These are phyloP conservation scores for Hypoxylon perforatum DNA, from an alignment of 495 filamentous ascomycete species.

Conservation along the genomic window DNA sequence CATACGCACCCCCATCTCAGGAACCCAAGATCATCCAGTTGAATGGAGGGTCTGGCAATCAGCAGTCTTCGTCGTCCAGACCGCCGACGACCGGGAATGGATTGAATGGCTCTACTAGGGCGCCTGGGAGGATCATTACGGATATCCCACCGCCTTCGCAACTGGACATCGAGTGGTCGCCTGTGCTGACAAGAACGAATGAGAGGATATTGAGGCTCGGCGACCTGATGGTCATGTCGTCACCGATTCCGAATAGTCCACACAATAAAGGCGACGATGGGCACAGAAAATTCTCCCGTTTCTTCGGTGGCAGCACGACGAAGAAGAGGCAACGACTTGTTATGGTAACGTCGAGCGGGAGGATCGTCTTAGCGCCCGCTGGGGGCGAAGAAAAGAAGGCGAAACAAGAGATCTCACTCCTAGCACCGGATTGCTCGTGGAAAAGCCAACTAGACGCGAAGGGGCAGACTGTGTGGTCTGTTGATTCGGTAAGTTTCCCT, in stretches of 20 bases:
- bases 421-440: conserved; percentile 77
- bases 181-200: conserved; percentile 88
- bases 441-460: conserved; percentile 83
- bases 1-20: conserved; percentile 82
- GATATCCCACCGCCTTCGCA: conserved; percentile 96
- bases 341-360: conserved; percentile 92
- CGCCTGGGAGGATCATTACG: conserved; percentile 85
- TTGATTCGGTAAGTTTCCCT: conserved; percentile 85
- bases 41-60: conserved; percentile 67
- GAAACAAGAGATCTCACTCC: conserved; percentile 87
- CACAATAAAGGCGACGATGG: conserved; percentile 68
- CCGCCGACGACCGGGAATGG: conserved; percentile 44
- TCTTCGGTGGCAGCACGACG: conserved; percentile 88
- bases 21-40: conserved; percentile 83
- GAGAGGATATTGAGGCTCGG: conserved; percentile 96
- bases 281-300: conserved; percentile 87
- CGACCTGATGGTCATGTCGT: conserved; percentile 83
- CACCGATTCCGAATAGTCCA: conserved; percentile 76
- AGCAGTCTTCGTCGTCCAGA: conserved; percentile 62
- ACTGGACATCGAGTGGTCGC: conserved; percentile 98
- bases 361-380: conserved; percentile 89
- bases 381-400: conserved; percentile 96
- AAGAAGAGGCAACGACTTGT: conserved; percentile 94
- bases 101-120: conserved; percentile 50
- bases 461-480: conserved; percentile 85